Evolutionary conservation across 2,329 filamentous ascomycete genomes (phyloP).

Genomic region (Phyllosticta paracitricarpa): DNA sequence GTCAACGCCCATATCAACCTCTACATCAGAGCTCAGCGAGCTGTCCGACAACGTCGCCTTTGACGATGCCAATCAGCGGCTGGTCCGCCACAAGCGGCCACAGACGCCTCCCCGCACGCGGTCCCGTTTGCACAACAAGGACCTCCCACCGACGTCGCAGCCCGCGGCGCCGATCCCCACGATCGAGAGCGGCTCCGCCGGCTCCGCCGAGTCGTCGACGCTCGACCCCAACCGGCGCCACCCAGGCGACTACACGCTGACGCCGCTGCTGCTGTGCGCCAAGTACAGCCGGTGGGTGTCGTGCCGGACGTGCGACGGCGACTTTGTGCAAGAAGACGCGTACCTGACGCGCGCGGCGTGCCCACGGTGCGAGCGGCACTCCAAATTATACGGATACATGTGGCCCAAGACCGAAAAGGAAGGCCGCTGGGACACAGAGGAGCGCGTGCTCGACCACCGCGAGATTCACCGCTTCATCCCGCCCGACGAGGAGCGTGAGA

Average conservation of each 20-base stretch:
- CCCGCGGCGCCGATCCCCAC: slow-evolving; percentile 20
- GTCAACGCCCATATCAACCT: background rate
- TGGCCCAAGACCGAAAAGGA: slow-evolving; percentile 93
- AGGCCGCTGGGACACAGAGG: slow-evolving; percentile 59
- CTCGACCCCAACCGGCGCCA: slow-evolving; percentile 21
- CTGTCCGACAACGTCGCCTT: slow-evolving; percentile 29
- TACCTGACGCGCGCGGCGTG: slow-evolving; percentile 81
- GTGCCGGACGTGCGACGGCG: slow-evolving; percentile 70
- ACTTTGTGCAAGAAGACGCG: slow-evolving; percentile 81
- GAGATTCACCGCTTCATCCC: slow-evolving; percentile 72
- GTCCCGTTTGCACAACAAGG: slow-evolving; percentile 21
- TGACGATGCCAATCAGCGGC: slow-evolving; percentile 26
- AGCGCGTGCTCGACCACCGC: slow-evolving; percentile 71
- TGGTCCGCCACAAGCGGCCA: slow-evolving; percentile 26
- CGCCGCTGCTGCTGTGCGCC: slow-evolving; percentile 63
- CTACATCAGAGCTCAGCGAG: slow-evolving; percentile 29
- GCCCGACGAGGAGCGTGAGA: slow-evolving; percentile 48
- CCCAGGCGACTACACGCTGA: slow-evolving; percentile 62
- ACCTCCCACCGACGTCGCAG: slow-evolving; percentile 11
- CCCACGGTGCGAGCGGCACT: slow-evolving; percentile 87
- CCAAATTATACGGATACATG: slow-evolving; percentile 84
- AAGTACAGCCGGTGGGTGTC: slow-evolving; percentile 76
- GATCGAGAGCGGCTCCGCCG: slow-evolving; percentile 14
- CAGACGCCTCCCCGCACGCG: slow-evolving; percentile 23
- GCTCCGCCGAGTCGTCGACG: slow-evolving; percentile 1